These are phyloP conservation scores for Quercus parvula DNA, from an alignment of 306 rosid genomes.

Conservation along the genomic window DNA sequence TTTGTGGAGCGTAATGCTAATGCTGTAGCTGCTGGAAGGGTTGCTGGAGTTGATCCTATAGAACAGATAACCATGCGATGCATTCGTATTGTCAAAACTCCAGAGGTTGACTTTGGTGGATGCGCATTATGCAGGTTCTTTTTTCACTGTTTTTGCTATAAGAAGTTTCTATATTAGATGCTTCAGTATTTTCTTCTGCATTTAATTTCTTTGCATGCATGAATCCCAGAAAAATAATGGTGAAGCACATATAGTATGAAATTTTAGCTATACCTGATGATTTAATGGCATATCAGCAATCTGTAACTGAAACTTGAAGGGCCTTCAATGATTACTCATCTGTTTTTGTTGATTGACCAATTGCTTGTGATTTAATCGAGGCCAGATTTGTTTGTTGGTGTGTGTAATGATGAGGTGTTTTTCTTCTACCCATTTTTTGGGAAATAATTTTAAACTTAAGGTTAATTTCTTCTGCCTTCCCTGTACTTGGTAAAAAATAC, in stretches of 20 bases:
- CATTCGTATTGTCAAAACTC: constrained; percentile 69
- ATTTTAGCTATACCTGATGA: background rate
- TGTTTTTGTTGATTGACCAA: background rate
- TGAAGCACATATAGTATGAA: background rate
- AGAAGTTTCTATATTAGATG: background rate
- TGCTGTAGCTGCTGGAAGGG: constrained; percentile 80
- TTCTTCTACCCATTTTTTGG: background rate
- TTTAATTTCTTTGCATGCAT: background rate
- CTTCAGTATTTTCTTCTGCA: background rate
- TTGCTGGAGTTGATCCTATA: constrained; percentile 63
- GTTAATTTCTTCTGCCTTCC: too few relatives aligned
- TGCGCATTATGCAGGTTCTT: constrained; percentile 72
- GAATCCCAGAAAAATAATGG: background rate
- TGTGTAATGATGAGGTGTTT: background rate
- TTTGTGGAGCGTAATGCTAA: constrained; percentile 55
- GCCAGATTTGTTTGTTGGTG: background rate
- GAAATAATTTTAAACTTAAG: too few relatives aligned
- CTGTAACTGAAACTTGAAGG: background rate
- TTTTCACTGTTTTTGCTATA: background rate
- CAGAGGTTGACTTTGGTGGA: constrained; percentile 60
- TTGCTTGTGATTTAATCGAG: background rate
- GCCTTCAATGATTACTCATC: background rate
- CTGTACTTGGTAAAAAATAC: too few relatives aligned
- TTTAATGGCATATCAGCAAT: background rate
- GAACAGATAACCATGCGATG: constrained; percentile 73